A percentile compares a stretch with the other conserved stretches of the same genome.
phyloP scores from a whole-genome alignment of 2,329 filamentous ascomycete genomes.

The Fusarium camptoceras region DNA sequence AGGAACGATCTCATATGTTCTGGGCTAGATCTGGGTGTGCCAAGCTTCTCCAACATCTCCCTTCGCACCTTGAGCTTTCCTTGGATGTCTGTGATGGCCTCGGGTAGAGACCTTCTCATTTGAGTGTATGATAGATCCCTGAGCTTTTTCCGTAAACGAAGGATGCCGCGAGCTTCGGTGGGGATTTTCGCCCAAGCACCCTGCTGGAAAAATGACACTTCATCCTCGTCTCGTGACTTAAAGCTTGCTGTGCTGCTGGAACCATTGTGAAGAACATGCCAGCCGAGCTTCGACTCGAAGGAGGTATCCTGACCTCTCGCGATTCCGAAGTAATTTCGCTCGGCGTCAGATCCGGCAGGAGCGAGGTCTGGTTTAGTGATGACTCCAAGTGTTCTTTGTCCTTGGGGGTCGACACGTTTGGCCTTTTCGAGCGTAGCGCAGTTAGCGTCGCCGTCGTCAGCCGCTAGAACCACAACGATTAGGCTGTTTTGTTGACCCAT shows the following conservation, averaged over 20 bases:
- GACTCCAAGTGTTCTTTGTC: background rate
- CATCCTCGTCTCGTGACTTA: background rate
- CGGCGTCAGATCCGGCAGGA: background rate
- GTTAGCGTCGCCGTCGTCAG: background rate
- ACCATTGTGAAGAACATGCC: background rate
- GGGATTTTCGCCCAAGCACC: background rate
- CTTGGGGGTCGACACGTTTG: background rate
- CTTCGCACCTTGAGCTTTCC: conserved; percentile 36
- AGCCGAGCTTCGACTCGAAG: background rate
- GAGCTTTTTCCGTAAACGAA: conserved; percentile 50
- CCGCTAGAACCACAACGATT: background rate
- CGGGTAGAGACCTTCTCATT: conserved; percentile 45
- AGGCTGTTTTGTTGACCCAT: background rate
- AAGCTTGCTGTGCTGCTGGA: background rate
- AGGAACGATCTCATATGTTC: conserved; percentile 51
- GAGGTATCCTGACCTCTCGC: background rate
- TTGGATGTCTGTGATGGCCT: conserved; percentile 46
- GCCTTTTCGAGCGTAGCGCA: background rate
- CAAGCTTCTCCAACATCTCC: conserved; percentile 36
- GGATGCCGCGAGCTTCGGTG: conserved; percentile 50
- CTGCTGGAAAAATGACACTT: background rate
- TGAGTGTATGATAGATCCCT: conserved; percentile 49
- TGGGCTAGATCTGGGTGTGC: conserved; percentile 34
- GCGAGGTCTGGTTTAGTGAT: background rate
- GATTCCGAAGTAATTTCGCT: conserved; percentile 3